Conservation (phyloP, 192 early-diverging fungal species). For the Umbelopsis vinacea region DNA sequence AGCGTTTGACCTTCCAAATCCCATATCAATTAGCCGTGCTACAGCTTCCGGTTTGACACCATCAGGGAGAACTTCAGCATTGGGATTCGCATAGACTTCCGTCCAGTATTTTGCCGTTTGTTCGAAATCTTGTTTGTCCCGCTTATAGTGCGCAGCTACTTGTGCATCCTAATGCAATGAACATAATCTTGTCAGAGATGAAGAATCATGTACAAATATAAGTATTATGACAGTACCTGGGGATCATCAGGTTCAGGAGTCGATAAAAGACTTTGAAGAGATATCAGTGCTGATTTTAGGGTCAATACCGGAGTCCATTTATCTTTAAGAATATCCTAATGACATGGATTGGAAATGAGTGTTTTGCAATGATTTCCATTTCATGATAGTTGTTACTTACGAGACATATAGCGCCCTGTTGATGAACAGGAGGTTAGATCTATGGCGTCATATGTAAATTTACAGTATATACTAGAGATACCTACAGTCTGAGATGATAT, state of each 20-base stretch:
- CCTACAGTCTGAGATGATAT: conserved; percentile 58
- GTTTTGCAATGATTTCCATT: background rate
- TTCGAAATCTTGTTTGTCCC: conserved; percentile 43
- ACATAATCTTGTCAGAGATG: background rate
- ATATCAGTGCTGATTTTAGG: conserved; percentile 51
- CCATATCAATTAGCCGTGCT: conserved; percentile 23
- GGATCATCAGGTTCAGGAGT: conserved; percentile 60
- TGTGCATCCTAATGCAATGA: conserved; percentile 48
- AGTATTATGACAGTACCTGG: conserved; percentile 32
- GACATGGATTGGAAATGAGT: conserved; percentile 1
- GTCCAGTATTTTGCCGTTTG: conserved; percentile 55
- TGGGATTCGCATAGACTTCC: conserved; percentile 48
- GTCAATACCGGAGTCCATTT: conserved; percentile 79
- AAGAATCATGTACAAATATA: background rate
- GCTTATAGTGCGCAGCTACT: conserved; percentile 55
- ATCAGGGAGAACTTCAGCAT: conserved; percentile 6
- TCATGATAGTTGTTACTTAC: conserved; percentile 2
- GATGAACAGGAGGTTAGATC: background rate
- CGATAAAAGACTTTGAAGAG: conserved; percentile 50
- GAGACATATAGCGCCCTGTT: conserved; percentile 26
- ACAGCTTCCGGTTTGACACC: conserved; percentile 2
- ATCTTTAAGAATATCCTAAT: conserved; percentile 73
- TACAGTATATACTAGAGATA: background rate
- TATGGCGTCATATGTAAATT: background rate
- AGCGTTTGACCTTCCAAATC: conserved; percentile 11